phyloP scores from a whole-genome alignment of 2,329 filamentous ascomycete species.

The Trichophyton verrucosum region DNA sequence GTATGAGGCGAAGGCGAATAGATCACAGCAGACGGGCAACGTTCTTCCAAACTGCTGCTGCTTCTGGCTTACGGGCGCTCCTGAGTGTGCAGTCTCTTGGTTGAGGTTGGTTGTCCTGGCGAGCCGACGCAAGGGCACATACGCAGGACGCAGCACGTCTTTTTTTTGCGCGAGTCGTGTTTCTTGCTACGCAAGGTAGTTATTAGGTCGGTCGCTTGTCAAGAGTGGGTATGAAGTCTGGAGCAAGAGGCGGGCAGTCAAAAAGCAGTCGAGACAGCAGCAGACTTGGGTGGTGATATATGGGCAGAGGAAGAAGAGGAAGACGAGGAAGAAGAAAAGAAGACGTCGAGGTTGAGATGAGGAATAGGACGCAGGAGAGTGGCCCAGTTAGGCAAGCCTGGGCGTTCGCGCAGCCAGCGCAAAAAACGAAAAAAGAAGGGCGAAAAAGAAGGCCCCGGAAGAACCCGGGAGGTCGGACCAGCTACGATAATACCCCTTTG shows the following conservation, averaged over 20 bases:
- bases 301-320: not conserved
- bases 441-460: not conserved
- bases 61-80: not conserved
- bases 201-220: no score
- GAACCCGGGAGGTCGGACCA: not conserved
- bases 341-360: not conserved
- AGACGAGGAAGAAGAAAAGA: not conserved
- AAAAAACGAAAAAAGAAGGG: not conserved
- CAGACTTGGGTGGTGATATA: not conserved
- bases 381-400: conserved; percentile 1
- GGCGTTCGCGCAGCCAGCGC: not conserved
- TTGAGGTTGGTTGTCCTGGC: not conserved
- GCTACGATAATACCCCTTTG: conserved; percentile 1
- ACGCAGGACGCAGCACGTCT: not conserved
- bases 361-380: not conserved
- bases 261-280: not conserved
- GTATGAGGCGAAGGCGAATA: not conserved
- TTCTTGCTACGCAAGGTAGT: no score
- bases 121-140: not conserved
- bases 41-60: not conserved
- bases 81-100: not conserved
- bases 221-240: not conserved
- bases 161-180: no score
- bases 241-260: no score
- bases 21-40: no score